Evolutionary conservation across 805 yeast genomes (phyloP).

Genomic region (Myxozyma melibiosi): DNA sequence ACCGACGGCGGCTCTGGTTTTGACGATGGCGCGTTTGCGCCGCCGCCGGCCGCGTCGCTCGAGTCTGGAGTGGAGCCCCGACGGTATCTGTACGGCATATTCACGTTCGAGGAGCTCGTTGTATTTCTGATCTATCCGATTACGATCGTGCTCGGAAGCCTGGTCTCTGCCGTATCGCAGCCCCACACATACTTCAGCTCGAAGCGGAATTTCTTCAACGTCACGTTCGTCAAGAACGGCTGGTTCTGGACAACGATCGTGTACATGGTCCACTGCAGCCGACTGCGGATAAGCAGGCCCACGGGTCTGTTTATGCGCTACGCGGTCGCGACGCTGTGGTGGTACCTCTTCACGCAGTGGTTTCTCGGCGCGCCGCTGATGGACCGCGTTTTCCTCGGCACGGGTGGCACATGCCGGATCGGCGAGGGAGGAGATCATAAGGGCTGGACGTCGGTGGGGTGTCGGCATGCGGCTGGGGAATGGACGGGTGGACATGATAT

Average conservation of each 20-base stretch:
- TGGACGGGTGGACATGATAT: constrained; percentile 95
- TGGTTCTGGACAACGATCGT: constrained; percentile 85
- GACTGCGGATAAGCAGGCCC: constrained; percentile 12
- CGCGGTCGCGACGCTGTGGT: constrained; percentile 66
- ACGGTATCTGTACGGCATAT: constrained; percentile 10
- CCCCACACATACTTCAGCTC: constrained; percentile 42
- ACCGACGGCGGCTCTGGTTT: neutral
- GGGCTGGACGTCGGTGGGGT: constrained; percentile 44
- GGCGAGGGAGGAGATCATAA: constrained; percentile 12
- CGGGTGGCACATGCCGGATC: constrained; percentile 77
- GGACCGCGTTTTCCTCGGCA: constrained; percentile 76
- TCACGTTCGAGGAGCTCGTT: constrained; percentile 25
- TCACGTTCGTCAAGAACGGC: constrained; percentile 78
- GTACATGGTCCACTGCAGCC: constrained; percentile 33
- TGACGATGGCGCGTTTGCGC: constrained; percentile 2
- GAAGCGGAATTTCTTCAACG: constrained; percentile 72
- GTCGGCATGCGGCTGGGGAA: constrained; percentile 62
- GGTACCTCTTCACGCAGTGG: constrained; percentile 89
- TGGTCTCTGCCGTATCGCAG: constrained; percentile 28
- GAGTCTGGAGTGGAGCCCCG: neutral
- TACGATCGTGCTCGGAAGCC: constrained; percentile 36
- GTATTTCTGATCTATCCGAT: constrained; percentile 36
- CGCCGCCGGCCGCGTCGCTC: constrained; percentile 16
- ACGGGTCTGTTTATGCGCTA: constrained; percentile 45
- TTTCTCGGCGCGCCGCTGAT: constrained; percentile 80